phyloP scores from a whole-genome alignment of 352 stramenopile species.

The Globisporangium spiculum region DNA sequence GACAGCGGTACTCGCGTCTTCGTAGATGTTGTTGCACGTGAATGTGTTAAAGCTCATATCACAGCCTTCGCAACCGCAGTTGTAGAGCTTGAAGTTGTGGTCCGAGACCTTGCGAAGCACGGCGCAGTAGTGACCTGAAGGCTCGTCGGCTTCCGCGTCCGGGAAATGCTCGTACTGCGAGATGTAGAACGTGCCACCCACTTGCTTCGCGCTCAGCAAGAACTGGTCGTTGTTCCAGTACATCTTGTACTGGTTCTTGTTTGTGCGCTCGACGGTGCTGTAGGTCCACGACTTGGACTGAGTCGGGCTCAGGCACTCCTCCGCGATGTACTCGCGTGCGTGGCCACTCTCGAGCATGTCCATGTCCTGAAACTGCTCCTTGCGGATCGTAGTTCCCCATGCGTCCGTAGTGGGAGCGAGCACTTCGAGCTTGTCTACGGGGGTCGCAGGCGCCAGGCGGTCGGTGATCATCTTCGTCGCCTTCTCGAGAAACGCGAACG shows the following conservation, averaged over 20 bases:
- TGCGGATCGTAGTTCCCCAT: conserved; percentile 65
- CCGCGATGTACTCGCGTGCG: conserved; percentile 77
- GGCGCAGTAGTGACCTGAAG: conserved; percentile 71
- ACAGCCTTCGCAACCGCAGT: conserved; percentile 82
- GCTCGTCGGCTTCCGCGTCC: conserved; percentile 47
- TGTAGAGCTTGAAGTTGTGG: conserved; percentile 88
- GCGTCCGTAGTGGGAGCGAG: conserved; percentile 20
- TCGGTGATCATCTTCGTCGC: conserved; percentile 60
- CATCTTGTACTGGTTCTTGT: conserved; percentile 89
- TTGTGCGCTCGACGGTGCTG: conserved; percentile 69
- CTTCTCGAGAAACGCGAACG: conserved; percentile 46
- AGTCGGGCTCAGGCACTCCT: conserved; percentile 79
- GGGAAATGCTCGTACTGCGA: conserved; percentile 89
- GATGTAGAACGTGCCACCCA: conserved; percentile 86
- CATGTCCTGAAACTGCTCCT: conserved; percentile 80
- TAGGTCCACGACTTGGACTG: conserved; percentile 80
- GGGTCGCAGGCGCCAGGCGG: conserved; percentile 18
- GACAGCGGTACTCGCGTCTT: conserved; percentile 32
- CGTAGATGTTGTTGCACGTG: conserved; percentile 75
- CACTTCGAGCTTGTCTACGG: conserved; percentile 25
- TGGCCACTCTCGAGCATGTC: conserved; percentile 83
- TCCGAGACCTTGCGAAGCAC: conserved; percentile 69
- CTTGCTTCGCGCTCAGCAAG: conserved; percentile 77
- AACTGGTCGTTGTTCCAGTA: conserved; percentile 87
- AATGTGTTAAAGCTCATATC: conserved; percentile 84